phyloP scores from a whole-genome alignment of 1,284 basidiomycete species.

The Pyrrhoderma lamaoense region DNA sequence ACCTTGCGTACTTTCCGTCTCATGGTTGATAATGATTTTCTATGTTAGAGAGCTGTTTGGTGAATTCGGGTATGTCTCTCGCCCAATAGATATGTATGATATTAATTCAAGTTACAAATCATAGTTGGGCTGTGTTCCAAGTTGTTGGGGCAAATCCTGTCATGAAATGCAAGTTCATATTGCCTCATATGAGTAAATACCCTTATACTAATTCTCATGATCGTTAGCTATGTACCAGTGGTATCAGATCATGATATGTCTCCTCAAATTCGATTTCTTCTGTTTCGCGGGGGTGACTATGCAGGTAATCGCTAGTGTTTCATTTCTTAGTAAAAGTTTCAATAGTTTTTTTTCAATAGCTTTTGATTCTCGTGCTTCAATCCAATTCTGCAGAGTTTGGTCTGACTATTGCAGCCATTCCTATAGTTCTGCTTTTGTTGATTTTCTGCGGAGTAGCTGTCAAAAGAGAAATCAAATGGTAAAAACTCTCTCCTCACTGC shows the following conservation, averaged over 20 bases:
- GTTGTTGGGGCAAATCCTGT: conserved; percentile 74
- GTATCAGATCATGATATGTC: conserved; percentile 78
- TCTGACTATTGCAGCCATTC: conserved; percentile 73
- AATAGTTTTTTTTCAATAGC: conserved; percentile 31
- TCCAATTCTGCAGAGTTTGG: conserved; percentile 65
- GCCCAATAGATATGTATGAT: conserved; percentile 1
- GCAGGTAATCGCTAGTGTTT: conserved; percentile 44
- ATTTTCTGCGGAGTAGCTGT: conserved; percentile 61
- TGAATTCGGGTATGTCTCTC: conserved; percentile 48
- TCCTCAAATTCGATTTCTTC: conserved; percentile 85
- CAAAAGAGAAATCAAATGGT: conserved; percentile 74
- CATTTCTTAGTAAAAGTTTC: conserved; percentile 9
- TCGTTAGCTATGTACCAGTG: conserved; percentile 70
- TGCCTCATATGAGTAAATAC: no score
- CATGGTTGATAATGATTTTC: conserved; percentile 33
- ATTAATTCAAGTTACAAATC: conserved; percentile 11
- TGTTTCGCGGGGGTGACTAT: conserved; percentile 79
- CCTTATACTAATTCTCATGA: neutral
- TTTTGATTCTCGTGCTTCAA: conserved; percentile 66
- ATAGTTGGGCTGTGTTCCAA: conserved; percentile 79
- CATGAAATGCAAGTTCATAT: conserved; percentile 56
- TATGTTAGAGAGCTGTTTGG: conserved; percentile 35
- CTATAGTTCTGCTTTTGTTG: conserved; percentile 67
- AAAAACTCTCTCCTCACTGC: conserved; percentile 18
- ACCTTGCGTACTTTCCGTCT: conserved; percentile 32